Base-by-base conservation (phyloP, 495 filamentous ascomycete species). In the Penicillium flavigenum region DNA sequence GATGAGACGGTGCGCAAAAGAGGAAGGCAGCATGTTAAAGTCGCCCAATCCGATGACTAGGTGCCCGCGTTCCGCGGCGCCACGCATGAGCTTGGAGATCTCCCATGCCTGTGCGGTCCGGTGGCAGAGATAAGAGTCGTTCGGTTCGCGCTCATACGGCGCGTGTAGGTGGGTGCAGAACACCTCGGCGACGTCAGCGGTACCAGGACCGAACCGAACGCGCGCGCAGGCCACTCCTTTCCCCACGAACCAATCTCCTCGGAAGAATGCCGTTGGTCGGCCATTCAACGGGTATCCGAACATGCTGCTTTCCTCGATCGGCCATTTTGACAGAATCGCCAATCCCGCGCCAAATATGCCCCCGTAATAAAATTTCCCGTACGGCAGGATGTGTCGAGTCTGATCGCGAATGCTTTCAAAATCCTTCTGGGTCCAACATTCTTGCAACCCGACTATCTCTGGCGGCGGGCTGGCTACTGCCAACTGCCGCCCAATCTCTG, bases 101-200 rank as follows among this genome's bases (percentile, higher is more conserved):
- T 98, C 90, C 94, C 94, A 98, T n/a, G 94, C 88, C 71, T 98
- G 94, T 0, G 94, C 90, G 5, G 87, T 89, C 24, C 92, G 88
- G 63, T 98, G 95, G 69, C 88, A 91, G 22, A 91, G 65, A 68
- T 98, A 97, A 24, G 88, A 91, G 66, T 96, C 91, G 58, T 91
- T 71, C 20, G 83, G 85, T 65, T 90, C 84, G 43, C 78, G 75
- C 66, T 94, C 89, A 68, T 98, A 98, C 3, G 91, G 91, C 10
- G 94, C 88, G 68, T 98, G 94, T 5, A 96, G 81, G 79, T 95
- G 91, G 24, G 94, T 98, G 67, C 89, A 93, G 71, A 98, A 98
- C 2, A 98, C 91, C 67, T 98, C 93, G 3, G 74, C 76, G n/a
- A 94, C 76, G 62, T 92, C 88, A 58, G 84, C 80, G 19, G 68